Base-by-base conservation (phyloP, 78 protist species). In the Dictyostelium purpureum region DNA sequence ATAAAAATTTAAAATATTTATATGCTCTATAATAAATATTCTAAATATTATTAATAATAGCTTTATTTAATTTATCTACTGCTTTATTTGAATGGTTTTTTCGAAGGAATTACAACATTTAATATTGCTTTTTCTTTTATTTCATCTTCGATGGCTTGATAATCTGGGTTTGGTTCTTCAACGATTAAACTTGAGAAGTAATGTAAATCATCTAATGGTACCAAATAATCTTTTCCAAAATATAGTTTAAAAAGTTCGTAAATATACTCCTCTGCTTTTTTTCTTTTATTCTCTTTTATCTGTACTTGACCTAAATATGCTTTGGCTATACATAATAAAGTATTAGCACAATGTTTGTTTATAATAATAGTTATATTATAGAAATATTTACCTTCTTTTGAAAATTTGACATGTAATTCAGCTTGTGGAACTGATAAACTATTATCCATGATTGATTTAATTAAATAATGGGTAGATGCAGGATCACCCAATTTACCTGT, bases 401-500 rank as follows among this genome's bases (percentile, higher is more conserved):
- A 67, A 49, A 88, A 88, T 57, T 71, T 74, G 47, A 89, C 88
- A 70, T 80, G 88, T n/a, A 89, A 38, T 11, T 89, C 94, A 19
- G 94, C 94, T 70, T 89, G 94, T n/a, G 42, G 73, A 31, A 54
- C 51, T 26, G 89, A 61, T 24, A 80, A 79, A 16, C 74, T 49
- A 37, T 69, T 71, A 79, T 89, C 69, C 4, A 73, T 21, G 10
- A 89, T 28, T 33, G 94, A 89, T 43, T 49, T 78, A 4, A 70
- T 42, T 33, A 89, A 40, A 38, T 73, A 89, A 6, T 78, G 74
- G 14, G 77, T 77, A 14, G 94, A 79, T 0, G 94, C 94, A 37
- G 94, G 94, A 40, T 89, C 94, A n/a, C 94, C 94, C 2, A 89
- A 18, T 66, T 40, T 77, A 40, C 94, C 94, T 40, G 88, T 89